Evolutionary conservation across 2,329 filamentous ascomycete genomes (phyloP), one percentile per base, ranked within the genome.

Genomic region (Mycosphaerella sp.): DNA sequence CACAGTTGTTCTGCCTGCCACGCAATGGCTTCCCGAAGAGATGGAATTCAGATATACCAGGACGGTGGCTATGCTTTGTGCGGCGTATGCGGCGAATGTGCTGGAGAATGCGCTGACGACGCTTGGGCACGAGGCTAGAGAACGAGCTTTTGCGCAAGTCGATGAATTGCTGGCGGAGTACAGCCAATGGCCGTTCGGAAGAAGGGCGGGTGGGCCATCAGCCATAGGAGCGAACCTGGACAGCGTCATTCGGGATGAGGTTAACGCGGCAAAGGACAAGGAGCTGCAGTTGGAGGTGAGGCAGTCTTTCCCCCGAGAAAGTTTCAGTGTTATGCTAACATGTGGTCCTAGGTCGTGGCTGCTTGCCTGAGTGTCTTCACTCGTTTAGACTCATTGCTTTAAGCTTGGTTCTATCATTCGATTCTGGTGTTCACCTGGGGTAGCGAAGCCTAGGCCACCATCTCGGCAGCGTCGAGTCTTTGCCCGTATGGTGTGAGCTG

Each of bases 341-440:
- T 17, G 43, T 54, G 12, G 5, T 38, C 12, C 3, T 56, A 85
- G 81, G 84, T 88, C 67, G 89, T 98, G 51, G 91, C 93, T 49
- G 93, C 93, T 63, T 97, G 93, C 73, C 76, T 98, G 72, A 95
- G 87, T 75, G 93, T 98, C 67, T 98, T 98, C 73, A 98, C 93
- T 61, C 84, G 92, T 69, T 86, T 98, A 67, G 93, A 98, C 76
- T 97, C 93, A 48, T 79, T 98, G 58, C 84, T 98, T 71, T 98
- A 81, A 42, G 21, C 5, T 14, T n/a, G 34, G 40, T 11, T 6
- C 12, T 36, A 21, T 5, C 12, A 26, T 39, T 14, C n/a, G 8
- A 39, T 48, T 29, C 26, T 29, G 26, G 26, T 29, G 26, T 34
- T 10, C 45, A 32, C 12, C 6, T n/a, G 44, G 12, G 9, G 11